phyloP scores from a whole-genome alignment of 257 asterid genomes.

The Catharanthus roseus region DNA sequence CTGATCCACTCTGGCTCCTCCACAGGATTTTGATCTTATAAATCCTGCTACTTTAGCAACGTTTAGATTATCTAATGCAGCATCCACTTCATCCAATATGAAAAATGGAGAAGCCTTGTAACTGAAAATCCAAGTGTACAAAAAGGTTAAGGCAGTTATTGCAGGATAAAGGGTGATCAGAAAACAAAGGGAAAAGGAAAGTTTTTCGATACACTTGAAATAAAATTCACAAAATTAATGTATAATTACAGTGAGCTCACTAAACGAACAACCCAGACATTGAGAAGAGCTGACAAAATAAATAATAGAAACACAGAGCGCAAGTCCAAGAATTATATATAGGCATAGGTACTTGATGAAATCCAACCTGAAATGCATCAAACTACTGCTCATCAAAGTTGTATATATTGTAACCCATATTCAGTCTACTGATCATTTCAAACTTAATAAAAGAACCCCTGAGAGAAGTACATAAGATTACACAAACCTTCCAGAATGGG shows the following conservation, averaged over 20 bases:
- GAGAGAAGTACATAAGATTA: background rate
- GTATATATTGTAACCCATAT: background rate
- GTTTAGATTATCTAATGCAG: conserved; percentile 88
- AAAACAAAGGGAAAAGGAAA: background rate
- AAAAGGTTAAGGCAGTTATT: background rate
- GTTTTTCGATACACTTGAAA: background rate
- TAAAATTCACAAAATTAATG: background rate
- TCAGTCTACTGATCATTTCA: background rate
- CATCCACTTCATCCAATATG: conserved; percentile 98
- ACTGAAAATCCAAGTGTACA: conserved; percentile 41
- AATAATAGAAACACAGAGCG: background rate
- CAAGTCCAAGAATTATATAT: background rate
- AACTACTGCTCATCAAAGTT: background rate
- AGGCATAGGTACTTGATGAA: background rate
- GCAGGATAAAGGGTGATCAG: background rate
- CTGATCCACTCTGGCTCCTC: conserved; percentile 46
- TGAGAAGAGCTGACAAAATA: background rate
- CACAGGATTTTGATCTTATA: conserved; percentile 84
- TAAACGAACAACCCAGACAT: background rate
- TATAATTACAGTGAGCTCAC: background rate
- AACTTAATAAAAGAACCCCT: background rate
- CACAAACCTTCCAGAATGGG: background rate
- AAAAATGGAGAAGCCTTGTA: conserved; percentile 95
- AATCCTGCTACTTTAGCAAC: conserved; percentile 98
- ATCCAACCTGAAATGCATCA: background rate